These are phyloP conservation scores for Penicillium argentinense DNA, from an alignment of 495 filamentous ascomycete genomes.

Conservation along the genomic window DNA sequence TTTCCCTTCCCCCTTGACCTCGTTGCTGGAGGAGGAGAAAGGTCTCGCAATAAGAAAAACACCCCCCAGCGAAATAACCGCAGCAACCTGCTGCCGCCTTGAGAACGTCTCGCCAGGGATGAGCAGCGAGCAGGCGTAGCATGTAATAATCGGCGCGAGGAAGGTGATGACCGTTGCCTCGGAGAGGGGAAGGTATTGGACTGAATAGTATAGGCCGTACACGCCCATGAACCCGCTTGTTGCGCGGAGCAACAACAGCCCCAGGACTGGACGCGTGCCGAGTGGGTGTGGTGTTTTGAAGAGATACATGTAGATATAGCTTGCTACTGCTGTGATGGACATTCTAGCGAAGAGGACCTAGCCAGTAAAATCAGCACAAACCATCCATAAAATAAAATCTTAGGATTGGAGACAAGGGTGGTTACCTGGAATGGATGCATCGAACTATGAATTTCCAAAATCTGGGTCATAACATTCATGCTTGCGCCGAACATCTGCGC, in stretches of 20 bases:
- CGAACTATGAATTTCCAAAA: slow-evolving; percentile 71
- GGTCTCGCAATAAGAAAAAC: slow-evolving; percentile 86
- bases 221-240: slow-evolving; percentile 84
- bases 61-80: slow-evolving; percentile 71
- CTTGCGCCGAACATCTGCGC: slow-evolving; percentile 82
- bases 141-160: slow-evolving; percentile 77
- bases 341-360: slow-evolving; percentile 82
- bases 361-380: too few relatives aligned
- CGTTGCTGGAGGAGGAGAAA: slow-evolving; percentile 29
- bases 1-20: too few relatives aligned
- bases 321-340: slow-evolving; percentile 68
- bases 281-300: slow-evolving; percentile 66
- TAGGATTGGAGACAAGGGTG: neutral
- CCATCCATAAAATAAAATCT: too few relatives aligned
- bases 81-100: slow-evolving; percentile 71
- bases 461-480: slow-evolving; percentile 83
- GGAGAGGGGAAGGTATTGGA: slow-evolving; percentile 82
- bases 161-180: slow-evolving; percentile 95
- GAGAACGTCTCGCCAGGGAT: slow-evolving; percentile 76
- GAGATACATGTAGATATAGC: slow-evolving; percentile 74
- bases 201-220: slow-evolving; percentile 75
- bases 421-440: slow-evolving; percentile 81
- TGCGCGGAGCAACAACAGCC: slow-evolving; percentile 68
- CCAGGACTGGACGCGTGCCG: slow-evolving; percentile 63
- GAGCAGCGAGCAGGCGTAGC: slow-evolving; percentile 77